Evolutionary conservation across 2,329 filamentous ascomycete genomes (phyloP).

Genomic region (Exophiala calicioides): DNA sequence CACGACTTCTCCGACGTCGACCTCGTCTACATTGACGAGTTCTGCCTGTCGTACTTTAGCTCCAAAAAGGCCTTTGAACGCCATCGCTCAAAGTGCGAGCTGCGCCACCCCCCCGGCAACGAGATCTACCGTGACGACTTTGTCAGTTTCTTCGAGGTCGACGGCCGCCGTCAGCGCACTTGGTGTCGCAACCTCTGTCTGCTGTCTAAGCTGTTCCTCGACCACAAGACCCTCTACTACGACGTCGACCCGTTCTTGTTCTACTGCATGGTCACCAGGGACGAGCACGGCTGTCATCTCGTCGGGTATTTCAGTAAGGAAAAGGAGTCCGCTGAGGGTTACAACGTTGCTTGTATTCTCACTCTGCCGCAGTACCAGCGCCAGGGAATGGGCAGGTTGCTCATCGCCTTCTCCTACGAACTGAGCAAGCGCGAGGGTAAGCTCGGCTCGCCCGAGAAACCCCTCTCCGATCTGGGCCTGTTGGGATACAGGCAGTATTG

Average conservation of each 20-base stretch:
- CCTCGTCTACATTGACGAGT: constrained; percentile 94
- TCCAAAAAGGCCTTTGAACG: constrained; percentile 78
- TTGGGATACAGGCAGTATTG: constrained; percentile 96
- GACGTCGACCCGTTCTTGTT: constrained; percentile 87
- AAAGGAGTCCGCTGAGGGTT: constrained; percentile 93
- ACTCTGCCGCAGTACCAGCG: constrained; percentile 95
- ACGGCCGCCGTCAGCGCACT: constrained; percentile 94
- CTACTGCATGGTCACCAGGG: constrained; percentile 91
- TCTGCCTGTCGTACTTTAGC: constrained; percentile 89
- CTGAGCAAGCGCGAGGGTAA: constrained; percentile 93
- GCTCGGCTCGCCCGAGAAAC: constrained; percentile 94
- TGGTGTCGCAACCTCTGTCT: constrained; percentile 98
- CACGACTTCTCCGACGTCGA: constrained; percentile 85
- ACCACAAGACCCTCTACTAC: constrained; percentile 88
- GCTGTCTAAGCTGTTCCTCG: constrained; percentile 93
- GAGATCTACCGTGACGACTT: constrained; percentile 93
- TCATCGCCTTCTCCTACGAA: constrained; percentile 98
- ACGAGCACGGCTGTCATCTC: constrained; percentile 92
- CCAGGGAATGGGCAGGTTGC: constrained; percentile 85
- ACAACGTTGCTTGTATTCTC: constrained; percentile 97
- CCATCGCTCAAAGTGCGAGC: constrained; percentile 84
- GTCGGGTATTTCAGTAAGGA: constrained; percentile 99
- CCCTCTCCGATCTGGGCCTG: constrained; percentile 87
- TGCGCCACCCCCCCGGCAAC: constrained; percentile 92
- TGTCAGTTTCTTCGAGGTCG: constrained; percentile 95